Conservation (phyloP, 2,329 filamentous ascomycete genomes). For the Furcasterigmium sp. region DNA sequence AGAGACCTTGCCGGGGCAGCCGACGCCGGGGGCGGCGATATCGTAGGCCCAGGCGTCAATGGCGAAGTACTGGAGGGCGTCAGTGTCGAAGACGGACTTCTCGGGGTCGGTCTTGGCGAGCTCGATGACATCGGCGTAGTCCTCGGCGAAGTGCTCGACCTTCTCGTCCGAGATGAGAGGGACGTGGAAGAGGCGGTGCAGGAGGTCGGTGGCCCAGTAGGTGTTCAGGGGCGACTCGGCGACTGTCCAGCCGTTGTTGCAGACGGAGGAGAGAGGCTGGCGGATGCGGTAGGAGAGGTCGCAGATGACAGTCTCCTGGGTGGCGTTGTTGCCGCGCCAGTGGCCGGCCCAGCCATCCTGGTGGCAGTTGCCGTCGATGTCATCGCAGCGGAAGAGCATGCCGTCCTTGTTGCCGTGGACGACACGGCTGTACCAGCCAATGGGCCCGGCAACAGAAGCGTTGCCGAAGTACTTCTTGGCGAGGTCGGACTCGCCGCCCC, state of each 20-base stretch:
- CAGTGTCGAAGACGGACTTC: slow-evolving; percentile 50
- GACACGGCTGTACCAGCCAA: slow-evolving; percentile 60
- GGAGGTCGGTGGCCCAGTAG: slow-evolving; percentile 61
- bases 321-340: slow-evolving; percentile 61
- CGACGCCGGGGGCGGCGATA: slow-evolving; percentile 56
- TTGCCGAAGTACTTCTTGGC: slow-evolving; percentile 65
- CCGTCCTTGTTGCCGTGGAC: slow-evolving; percentile 50
- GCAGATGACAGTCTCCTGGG: slow-evolving; percentile 66
- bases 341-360: slow-evolving; percentile 58
- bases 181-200: slow-evolving; percentile 63
- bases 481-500: slow-evolving; percentile 51
- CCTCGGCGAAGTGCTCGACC: slow-evolving; percentile 58
- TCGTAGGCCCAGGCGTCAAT: slow-evolving; percentile 63
- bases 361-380: slow-evolving; percentile 59
- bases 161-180: slow-evolving; percentile 52
- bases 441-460: slow-evolving; percentile 47
- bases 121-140: slow-evolving; percentile 48
- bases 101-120: slow-evolving; percentile 43
- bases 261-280: slow-evolving; percentile 52
- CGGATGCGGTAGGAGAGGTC: slow-evolving; percentile 54
- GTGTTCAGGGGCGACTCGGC: slow-evolving; percentile 49
- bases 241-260: slow-evolving; percentile 58
- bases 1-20: slow-evolving; percentile 46
- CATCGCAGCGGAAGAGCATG: slow-evolving; percentile 62
- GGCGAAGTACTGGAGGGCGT: slow-evolving; percentile 64